Evolutionary conservation across 1,139 yeast species (phyloP), one percentile per base, ranked within the genome.

Genomic region (Lodderomyces jiufengensis): DNA sequence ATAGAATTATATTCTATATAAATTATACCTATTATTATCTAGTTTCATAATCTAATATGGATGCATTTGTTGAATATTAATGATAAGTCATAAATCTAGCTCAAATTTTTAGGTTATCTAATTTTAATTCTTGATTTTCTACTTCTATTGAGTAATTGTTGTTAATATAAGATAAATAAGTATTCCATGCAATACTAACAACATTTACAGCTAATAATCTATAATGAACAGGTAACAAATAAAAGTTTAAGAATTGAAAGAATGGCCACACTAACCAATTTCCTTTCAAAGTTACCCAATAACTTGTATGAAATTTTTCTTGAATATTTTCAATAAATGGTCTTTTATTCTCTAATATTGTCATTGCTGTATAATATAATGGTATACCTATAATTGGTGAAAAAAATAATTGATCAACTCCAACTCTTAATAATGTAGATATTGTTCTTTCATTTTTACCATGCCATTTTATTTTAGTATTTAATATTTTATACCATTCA

Each of bases 251-350:
- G 34, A 75, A 44, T 58, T 88, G 97, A 50, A 88, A 80, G 0
- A 76, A 63, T 0, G 96, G 97, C 97, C 97, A 88, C 7, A 88
- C 83, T 32, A 69, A 47, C 95, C 95, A 88, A 54, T 86, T 87
- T 23, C 83, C 73, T 23, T 63, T 44, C 29, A 86, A 58, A 0
- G 95, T 84, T 5, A 63, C 58, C 76, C 75, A 68, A 76, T 80
- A 80, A 39, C 75, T 73, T 11, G 63, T 57, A 2, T 57, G 29
- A 21, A 81, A 53, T 43, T 76, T 78, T 4, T 46, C 33, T 29
- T 52, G 49, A 4, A 73, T 61, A 10, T 36, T 32, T 9, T 64
- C 68, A 7, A 41, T 40, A 13, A 45, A 35, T n/a, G 60, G 53
- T 11, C 50, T 38, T 8, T 54, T 52, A 5, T 59, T 41, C 52